A percentile compares a stretch with the other conserved stretches of the same genome.
Evolutionary conservation across 768 basidiomycete genomes (phyloP).

Genomic region (Rhizopogon roseolus): DNA sequence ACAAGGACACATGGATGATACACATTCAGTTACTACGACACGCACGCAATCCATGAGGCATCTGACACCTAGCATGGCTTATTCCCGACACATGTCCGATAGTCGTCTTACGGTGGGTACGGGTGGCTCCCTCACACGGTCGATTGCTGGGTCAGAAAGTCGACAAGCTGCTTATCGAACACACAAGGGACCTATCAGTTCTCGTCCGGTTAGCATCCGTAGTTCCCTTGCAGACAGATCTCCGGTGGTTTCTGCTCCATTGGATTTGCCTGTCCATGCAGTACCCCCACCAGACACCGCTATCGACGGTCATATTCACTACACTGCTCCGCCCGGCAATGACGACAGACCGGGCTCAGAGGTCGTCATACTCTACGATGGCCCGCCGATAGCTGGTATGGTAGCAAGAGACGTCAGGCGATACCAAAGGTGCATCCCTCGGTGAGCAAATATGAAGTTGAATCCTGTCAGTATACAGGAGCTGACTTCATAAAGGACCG

Average conservation of each 20-base stretch:
- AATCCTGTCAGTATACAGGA: too few relatives aligned
- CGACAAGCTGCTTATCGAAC: not conserved
- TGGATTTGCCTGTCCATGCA: not conserved
- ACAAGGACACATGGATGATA: not conserved
- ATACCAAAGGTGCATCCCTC: constrained; percentile 2
- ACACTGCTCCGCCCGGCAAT: constrained; percentile 3
- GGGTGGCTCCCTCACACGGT: not conserved
- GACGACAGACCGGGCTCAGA: constrained; percentile 6
- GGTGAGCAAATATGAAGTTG: not conserved
- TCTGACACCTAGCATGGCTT: not conserved
- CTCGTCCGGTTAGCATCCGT: not conserved
- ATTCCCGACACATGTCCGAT: not conserved
- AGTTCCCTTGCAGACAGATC: not conserved
- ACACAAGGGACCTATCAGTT: not conserved
- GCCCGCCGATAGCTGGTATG: constrained; percentile 11
- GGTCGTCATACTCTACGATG: not conserved
- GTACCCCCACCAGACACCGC: not conserved
- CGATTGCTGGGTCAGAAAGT: not conserved
- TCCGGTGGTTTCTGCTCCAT: not conserved
- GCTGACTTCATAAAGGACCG: not conserved
- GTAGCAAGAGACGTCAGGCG: constrained; percentile 8
- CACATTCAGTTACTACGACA: not conserved
- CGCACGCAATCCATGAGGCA: not conserved
- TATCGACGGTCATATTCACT: too few relatives aligned
- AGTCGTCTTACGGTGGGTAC: not conserved